Percentiles rank a stretch among this genome's conserved stretches.
These are phyloP conservation scores for Schizophyllum commune DNA, from an alignment of 1,284 basidiomycete genomes.

Conservation along the genomic window DNA sequence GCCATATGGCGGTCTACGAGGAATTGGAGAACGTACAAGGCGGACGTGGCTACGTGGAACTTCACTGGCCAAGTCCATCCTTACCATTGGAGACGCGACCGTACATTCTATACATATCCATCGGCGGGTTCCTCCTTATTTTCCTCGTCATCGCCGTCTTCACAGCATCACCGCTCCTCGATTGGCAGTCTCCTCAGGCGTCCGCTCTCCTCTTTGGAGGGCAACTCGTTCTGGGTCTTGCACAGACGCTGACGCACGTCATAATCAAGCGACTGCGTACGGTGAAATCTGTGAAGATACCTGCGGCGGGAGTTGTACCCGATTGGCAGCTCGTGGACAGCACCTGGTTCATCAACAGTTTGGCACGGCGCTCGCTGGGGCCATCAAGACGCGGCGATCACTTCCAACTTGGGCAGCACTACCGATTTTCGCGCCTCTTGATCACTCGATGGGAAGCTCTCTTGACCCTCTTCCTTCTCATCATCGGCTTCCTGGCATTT, in stretches of 20 bases:
- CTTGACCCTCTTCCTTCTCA: neutral
- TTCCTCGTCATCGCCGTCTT: conserved; percentile 1
- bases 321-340: neutral
- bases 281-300: neutral
- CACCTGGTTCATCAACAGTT: neutral
- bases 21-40: neutral
- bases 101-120: neutral
- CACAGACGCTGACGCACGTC: neutral
- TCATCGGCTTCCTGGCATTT: conserved; percentile 4
- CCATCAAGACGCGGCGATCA: neutral
- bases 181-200: neutral
- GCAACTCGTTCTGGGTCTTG: neutral
- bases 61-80: conserved; percentile 2
- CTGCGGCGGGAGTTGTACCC: neutral
- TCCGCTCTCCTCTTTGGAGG: conserved; percentile 1
- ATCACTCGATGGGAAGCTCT: neutral
- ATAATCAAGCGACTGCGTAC: neutral
- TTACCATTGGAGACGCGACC: conserved; percentile 1
- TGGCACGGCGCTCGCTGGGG: neutral
- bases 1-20: neutral
- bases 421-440: neutral
- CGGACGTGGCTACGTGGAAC: neutral
- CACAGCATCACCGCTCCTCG: neutral
- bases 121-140: neutral
- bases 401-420: conserved; percentile 2